These are phyloP conservation scores for Boletus subparvulus DNA, from an alignment of 768 basidiomycete genomes.

Conservation along the genomic window DNA sequence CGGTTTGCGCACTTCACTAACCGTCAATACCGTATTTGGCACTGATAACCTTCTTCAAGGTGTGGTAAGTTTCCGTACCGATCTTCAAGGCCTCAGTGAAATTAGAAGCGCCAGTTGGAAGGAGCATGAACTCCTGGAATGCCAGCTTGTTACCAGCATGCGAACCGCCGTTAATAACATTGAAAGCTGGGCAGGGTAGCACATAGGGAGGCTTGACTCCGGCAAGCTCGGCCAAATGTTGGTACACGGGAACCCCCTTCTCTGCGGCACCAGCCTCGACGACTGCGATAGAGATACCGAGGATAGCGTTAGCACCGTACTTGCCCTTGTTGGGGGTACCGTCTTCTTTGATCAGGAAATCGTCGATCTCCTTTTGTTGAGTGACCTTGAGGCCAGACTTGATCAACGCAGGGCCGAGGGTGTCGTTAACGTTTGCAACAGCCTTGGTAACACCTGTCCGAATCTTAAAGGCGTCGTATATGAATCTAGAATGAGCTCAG, in stretches of 20 bases:
- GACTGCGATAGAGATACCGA: conserved; percentile 96
- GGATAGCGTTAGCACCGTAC: conserved; percentile 98
- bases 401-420: conserved; percentile 88
- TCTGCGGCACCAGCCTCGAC: conserved; percentile 91
- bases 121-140: conserved; percentile 99
- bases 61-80: conserved; percentile 97
- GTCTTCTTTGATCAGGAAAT: conserved; percentile 97
- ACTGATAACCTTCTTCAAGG: conserved; percentile 98
- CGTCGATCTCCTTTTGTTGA: conserved; percentile 92
- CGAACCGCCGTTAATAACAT: conserved; percentile 99
- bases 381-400: conserved; percentile 81
- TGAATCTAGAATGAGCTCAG: background rate
- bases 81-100: conserved; percentile 99
- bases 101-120: conserved; percentile 86
- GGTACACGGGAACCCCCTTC: conserved; percentile 94
- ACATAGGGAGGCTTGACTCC: conserved; percentile 93
- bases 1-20: conserved; percentile 36
- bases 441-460: conserved; percentile 86
- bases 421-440: conserved; percentile 88
- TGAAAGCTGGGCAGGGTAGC: conserved; percentile 92
- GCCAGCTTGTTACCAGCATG: conserved; percentile 99
- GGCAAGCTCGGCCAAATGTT: conserved; percentile 93
- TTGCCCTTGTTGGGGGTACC: conserved; percentile 99
- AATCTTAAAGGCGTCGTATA: background rate
- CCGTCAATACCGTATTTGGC: conserved; percentile 99